These are phyloP conservation scores for Colletotrichum cereale DNA, from an alignment of 2,329 filamentous ascomycete genomes.

Conservation along the genomic window DNA sequence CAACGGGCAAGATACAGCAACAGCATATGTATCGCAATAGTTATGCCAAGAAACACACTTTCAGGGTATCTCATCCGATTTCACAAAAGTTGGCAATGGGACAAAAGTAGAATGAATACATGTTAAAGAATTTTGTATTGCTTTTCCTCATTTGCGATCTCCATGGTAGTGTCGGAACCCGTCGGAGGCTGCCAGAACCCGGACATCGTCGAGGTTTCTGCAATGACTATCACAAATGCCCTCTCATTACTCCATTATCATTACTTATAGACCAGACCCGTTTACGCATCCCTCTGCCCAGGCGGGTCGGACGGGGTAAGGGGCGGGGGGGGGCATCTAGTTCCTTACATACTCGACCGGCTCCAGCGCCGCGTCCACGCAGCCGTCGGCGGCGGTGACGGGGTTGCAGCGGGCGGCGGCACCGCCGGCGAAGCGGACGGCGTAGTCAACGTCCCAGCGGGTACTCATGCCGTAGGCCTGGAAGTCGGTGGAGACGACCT, in stretches of 20 bases:
- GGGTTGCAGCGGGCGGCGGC: conserved; percentile 50
- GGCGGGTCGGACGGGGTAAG: no score
- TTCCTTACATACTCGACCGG: conserved; percentile 42
- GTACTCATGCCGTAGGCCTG: conserved; percentile 60
- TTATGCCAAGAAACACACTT: neutral
- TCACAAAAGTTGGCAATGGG: accelerated
- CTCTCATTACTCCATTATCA: conserved; percentile 1
- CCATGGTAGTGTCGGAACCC: no score
- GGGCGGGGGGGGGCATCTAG: conserved; percentile 4
- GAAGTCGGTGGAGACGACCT: conserved; percentile 63
- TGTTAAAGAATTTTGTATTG: neutral
- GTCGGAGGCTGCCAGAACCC: neutral
- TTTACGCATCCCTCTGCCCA: neutral
- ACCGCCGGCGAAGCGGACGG: conserved; percentile 45
- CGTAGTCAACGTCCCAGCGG: conserved; percentile 62
- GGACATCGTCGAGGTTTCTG: neutral
- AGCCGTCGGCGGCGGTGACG: conserved; percentile 41
- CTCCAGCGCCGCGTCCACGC: conserved; percentile 42
- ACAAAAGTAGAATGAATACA: neutral
- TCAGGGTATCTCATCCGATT: neutral
- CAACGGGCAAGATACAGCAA: neutral
- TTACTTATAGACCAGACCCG: neutral
- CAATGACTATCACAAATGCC: neutral
- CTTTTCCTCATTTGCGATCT: neutral
- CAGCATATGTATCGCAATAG: neutral